Percentiles rank a stretch among this genome's conserved stretches.
These are phyloP conservation scores for Cynara cardunculus DNA, from an alignment of 129 eudicot species.

Conservation along the genomic window DNA sequence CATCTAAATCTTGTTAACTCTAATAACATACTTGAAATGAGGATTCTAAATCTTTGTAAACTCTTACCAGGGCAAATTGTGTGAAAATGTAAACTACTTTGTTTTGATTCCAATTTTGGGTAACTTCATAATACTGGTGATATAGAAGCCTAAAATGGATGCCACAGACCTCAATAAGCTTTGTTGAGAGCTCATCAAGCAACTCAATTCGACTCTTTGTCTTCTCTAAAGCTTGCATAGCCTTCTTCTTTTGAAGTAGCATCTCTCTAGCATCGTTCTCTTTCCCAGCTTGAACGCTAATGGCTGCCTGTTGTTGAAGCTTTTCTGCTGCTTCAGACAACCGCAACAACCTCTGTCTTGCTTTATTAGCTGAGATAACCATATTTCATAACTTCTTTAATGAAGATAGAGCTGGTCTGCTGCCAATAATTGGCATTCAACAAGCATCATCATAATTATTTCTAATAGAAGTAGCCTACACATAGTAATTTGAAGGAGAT, in stretches of 20 bases:
- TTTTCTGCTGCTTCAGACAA: constrained; percentile 93
- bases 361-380: constrained; percentile 70
- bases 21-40: background rate
- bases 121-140: background rate
- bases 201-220: constrained; percentile 74
- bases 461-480: background rate
- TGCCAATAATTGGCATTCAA: constrained; percentile 23
- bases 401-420: constrained; percentile 8
- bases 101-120: background rate
- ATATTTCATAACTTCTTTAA: constrained; percentile 24
- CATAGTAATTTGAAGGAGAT: background rate
- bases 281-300: constrained; percentile 61
- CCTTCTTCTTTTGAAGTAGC: constrained; percentile 76
- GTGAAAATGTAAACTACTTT: background rate
- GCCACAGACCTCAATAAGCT: constrained; percentile 63
- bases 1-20: background rate
- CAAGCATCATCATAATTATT: constrained; percentile 9
- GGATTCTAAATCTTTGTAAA: background rate
- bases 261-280: constrained; percentile 90
- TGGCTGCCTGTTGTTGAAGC: constrained; percentile 76
- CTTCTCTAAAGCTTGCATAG: constrained; percentile 83
- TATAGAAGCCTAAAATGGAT: background rate
- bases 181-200: constrained; percentile 74
- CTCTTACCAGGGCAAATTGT: background rate
- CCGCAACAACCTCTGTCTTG: constrained; percentile 81